Conservation (phyloP, 306 rosid species). For the Trifolium pratense region DNA sequence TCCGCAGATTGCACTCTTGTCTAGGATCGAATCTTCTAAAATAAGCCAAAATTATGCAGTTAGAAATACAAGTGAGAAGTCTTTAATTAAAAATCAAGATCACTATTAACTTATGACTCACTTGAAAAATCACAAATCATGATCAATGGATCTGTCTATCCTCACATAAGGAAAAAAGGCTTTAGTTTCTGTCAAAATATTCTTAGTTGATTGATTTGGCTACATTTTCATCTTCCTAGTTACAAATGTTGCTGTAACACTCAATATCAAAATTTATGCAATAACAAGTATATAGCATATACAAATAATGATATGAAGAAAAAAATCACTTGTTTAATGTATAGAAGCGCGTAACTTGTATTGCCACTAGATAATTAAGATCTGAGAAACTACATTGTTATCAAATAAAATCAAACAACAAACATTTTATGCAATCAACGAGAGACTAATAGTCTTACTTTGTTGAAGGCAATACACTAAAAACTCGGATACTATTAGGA, state of each 20-base stretch:
- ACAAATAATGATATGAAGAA: conserved; percentile 2
- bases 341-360: not conserved
- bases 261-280: no score
- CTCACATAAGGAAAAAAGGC: not conserved
- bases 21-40: conserved; percentile 93
- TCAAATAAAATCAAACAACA: conserved; percentile 11
- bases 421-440: conserved; percentile 10
- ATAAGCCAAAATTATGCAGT: conserved; percentile 34
- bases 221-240: no score
- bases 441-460: conserved; percentile 59
- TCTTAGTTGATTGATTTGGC: not conserved
- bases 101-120: not conserved
- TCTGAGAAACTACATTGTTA: conserved; percentile 20
- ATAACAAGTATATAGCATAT: no score
- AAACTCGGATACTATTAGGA: conserved; percentile 73
- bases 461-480: conserved; percentile 77
- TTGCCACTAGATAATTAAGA: conserved; percentile 8
- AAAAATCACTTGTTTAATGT: not conserved
- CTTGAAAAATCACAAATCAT: conserved; percentile 11
- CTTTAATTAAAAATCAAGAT: not conserved
- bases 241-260: no score
- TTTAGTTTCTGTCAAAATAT: not conserved
- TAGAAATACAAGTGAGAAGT: not conserved
- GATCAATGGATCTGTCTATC: conserved; percentile 12
- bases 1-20: conserved; percentile 81